Evolutionary conservation across 352 stramenopile species (phyloP).

Genomic region (Stramenopiles sp.): DNA sequence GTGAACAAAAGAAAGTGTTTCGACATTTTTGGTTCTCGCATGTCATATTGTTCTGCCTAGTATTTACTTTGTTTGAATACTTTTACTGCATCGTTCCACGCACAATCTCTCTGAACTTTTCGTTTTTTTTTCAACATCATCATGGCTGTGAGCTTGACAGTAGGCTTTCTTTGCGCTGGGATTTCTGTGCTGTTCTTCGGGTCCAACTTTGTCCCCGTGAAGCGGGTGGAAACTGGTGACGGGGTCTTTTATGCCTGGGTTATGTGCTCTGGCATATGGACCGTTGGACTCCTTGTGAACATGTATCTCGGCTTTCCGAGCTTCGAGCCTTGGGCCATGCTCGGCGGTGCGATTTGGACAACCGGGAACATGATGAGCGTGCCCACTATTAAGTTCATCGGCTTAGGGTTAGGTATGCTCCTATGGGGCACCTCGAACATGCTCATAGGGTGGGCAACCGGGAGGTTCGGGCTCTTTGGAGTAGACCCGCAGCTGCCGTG

Average conservation of each 20-base stretch:
- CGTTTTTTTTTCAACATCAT: too few species aligned
- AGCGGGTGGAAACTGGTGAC: conserved; percentile 24
- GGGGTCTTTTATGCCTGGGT: conserved; percentile 21
- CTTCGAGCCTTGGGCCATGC: conserved; percentile 22
- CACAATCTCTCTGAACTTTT: too few species aligned
- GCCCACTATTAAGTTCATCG: conserved; percentile 23
- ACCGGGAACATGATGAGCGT: conserved; percentile 27
- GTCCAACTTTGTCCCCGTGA: conserved; percentile 26
- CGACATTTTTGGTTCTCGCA: too few species aligned
- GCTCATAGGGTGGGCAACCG: conserved; percentile 25
- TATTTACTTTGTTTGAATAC: too few species aligned
- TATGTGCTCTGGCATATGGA: conserved; percentile 22
- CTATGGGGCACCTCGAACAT: conserved; percentile 27
- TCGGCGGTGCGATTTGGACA: conserved; percentile 25
- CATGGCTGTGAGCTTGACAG: conserved; percentile 39
- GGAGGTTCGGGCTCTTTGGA: conserved; percentile 26
- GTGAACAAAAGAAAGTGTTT: too few species aligned
- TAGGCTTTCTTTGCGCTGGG: conserved; percentile 20
- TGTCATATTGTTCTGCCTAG: too few species aligned
- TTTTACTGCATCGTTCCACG: too few species aligned
- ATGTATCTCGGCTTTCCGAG: conserved; percentile 18
- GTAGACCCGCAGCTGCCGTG: conserved; percentile 18
- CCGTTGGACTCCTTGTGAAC: conserved; percentile 18
- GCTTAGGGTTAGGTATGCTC: conserved; percentile 22
- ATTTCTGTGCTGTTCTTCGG: conserved; percentile 25